Evolutionary conservation across 257 asterid species (phyloP).

Genomic region (Striga asiatica): DNA sequence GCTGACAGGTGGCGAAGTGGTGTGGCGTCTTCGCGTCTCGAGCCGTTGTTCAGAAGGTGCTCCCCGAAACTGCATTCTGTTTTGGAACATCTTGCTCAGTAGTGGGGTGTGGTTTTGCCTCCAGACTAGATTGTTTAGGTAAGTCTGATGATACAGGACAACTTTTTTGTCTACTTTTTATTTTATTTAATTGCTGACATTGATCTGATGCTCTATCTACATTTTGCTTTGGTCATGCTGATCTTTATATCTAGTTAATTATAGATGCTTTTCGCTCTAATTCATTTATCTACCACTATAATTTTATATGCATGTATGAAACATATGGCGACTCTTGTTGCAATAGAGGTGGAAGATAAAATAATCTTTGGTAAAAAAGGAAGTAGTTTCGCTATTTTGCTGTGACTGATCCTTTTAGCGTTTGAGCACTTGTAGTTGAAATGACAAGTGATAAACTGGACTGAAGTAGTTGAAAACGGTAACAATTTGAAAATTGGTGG

Average conservation of each 20-base stretch:
- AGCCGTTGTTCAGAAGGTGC: conserved; percentile 73
- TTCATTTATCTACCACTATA: too few relatives aligned
- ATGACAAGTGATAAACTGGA: not conserved
- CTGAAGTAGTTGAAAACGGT: not conserved
- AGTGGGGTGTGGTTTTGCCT: conserved; percentile 4
- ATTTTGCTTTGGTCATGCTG: not conserved
- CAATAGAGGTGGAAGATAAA: too few relatives aligned
- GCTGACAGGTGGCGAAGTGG: conserved; percentile 76
- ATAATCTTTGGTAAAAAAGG: too few relatives aligned
- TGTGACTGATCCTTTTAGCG: not conserved
- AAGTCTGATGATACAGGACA: conserved; percentile 7
- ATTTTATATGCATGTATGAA: not conserved
- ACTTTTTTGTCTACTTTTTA: too few relatives aligned
- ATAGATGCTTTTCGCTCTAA: not conserved
- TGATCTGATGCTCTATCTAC: conserved; percentile 8
- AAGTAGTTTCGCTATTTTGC: too few relatives aligned
- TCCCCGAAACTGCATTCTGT: conserved; percentile 61
- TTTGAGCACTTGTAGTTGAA: not conserved
- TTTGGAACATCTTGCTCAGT: conserved; percentile 39
- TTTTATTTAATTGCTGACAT: not conserved
- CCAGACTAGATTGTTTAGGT: conserved; percentile 18
- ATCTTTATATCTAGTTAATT: not conserved
- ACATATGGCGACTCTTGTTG: not conserved
- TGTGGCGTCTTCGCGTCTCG: conserved; percentile 56
- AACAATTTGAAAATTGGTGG: not conserved